These are phyloP conservation scores for Datura wrightii DNA, from an alignment of 257 asterid species.

Conservation along the genomic window DNA sequence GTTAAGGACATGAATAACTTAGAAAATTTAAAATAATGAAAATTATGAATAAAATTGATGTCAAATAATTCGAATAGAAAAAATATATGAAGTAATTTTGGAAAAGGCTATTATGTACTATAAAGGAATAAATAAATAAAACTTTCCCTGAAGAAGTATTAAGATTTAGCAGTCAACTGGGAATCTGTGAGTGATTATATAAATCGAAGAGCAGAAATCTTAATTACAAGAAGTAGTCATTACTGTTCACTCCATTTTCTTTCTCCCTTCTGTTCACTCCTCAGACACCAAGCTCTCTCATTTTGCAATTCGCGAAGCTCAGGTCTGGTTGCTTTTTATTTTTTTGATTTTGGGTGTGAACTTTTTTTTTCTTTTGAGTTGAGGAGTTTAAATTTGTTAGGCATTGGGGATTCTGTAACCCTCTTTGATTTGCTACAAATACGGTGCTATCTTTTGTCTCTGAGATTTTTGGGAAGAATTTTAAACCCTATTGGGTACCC, in stretches of 20 bases:
- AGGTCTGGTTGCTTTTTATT: slow-evolving; percentile 7
- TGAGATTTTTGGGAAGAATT: slow-evolving; percentile 9
- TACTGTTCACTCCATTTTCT: neutral
- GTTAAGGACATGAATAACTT: neutral
- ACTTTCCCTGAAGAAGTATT: no score
- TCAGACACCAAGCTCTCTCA: neutral
- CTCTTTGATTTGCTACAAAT: slow-evolving; percentile 10
- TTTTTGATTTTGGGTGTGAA: neutral
- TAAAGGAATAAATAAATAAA: neutral
- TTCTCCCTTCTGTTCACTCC: neutral
- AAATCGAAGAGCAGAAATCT: neutral
- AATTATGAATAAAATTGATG: no score
- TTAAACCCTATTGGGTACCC: slow-evolving; percentile 24
- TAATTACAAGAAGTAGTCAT: slow-evolving; percentile 4
- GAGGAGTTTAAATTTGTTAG: neutral
- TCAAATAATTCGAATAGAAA: neutral
- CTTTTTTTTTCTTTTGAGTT: neutral
- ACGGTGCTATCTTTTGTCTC: neutral
- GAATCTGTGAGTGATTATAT: neutral
- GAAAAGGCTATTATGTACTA: neutral
- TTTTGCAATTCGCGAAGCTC: neutral
- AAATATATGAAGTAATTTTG: neutral
- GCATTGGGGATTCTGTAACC: slow-evolving; percentile 6
- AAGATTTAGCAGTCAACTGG: neutral
- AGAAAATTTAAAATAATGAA: no score